Base-by-base conservation (phyloP, 163 green algal genomes). In the Scenedesmus sp. region DNA sequence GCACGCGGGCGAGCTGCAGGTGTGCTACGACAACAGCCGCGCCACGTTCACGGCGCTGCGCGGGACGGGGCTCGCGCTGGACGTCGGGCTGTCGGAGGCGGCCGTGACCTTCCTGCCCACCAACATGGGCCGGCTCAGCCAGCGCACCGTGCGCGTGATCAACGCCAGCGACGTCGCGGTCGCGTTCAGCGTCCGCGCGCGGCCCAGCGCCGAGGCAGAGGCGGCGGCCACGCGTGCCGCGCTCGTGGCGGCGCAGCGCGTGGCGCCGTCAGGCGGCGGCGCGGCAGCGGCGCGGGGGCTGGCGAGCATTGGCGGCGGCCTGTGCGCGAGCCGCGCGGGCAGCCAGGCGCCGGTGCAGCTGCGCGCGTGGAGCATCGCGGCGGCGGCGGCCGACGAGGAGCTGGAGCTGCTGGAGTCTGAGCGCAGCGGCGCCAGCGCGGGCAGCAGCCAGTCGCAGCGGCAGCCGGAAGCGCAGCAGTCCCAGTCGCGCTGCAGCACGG, bases 61-160 rank as follows among this genome's bases (percentile, higher is more conserved):
- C 6, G 91, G 90, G 28, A 24, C 45, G 4, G 89, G 85, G 11
- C 20, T 50, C 7, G 85, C 93, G 81, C 51, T 93, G 51, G 82
- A 92, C 58, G 87, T 94, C 17, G 73, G 74, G 3, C 71, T 94
- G 57, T 85, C 69, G 15, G 66, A 78, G 13, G 74, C 67, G 0
- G 45, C 71, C 13, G 78, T 94, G 20, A 63, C 73, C 10, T 75
- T 94, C 62, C 73, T 92, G 80, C 87, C 89, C 24, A 95, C 90
- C 7, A 94, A 91, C 51, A 89, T 96, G 24, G 88, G 87, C 5
- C 91, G 91, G 67, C 82, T 78, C 69, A 89, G 80, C 29, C 89
- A 93, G 82, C 84, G 84, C 33, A 89, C 78, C n/a, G 94, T 95
- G 77, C 86, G 85, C 60, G 56, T 94, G 11, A 60, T 91, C 4